Evolutionary conservation across 2,329 filamentous ascomycete genomes (phyloP).

Genomic region (Pseudogymnoascus destructans): DNA sequence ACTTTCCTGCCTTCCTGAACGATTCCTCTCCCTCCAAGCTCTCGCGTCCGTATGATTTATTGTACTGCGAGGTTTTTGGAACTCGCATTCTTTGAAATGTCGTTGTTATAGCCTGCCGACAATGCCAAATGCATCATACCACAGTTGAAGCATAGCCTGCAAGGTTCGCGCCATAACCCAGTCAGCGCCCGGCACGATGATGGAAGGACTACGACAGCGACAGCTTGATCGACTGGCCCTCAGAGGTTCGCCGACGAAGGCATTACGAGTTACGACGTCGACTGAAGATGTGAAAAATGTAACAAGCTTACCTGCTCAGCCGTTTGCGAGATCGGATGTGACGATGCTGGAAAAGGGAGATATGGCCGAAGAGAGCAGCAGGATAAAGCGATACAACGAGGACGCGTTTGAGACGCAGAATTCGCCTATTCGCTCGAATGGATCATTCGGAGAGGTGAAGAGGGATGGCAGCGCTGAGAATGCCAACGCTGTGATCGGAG

Average conservation of each 20-base stretch:
- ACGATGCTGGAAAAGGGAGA: constrained; percentile 10
- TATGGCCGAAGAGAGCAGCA: constrained; percentile 10
- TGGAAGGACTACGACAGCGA: constrained; percentile 23
- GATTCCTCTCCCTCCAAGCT: constrained; percentile 2
- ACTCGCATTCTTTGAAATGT: constrained; percentile 3
- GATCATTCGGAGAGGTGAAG: constrained; percentile 35
- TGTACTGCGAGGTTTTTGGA: background rate
- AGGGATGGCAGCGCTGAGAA: constrained; percentile 47
- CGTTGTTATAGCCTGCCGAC: background rate
- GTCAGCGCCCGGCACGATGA: constrained; percentile 1
- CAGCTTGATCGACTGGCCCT: constrained; percentile 26
- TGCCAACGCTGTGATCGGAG: constrained; percentile 37
- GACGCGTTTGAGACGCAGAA: constrained; percentile 22
- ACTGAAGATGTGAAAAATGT: constrained; percentile 19
- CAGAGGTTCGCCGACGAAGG: constrained; percentile 21
- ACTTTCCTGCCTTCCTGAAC: constrained; percentile 3
- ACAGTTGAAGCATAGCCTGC: constrained; percentile 2
- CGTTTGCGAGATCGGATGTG: constrained; percentile 16
- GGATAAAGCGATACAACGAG: constrained; percentile 19
- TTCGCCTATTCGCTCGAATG: constrained; percentile 6
- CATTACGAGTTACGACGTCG: constrained; percentile 16
- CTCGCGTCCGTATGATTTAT: background rate
- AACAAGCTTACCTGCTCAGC: constrained; percentile 18
- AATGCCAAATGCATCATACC: constrained; percentile 6
- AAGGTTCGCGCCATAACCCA: background rate